Conservation (phyloP, 805 yeast genomes). For the Priceomyces castillae region DNA sequence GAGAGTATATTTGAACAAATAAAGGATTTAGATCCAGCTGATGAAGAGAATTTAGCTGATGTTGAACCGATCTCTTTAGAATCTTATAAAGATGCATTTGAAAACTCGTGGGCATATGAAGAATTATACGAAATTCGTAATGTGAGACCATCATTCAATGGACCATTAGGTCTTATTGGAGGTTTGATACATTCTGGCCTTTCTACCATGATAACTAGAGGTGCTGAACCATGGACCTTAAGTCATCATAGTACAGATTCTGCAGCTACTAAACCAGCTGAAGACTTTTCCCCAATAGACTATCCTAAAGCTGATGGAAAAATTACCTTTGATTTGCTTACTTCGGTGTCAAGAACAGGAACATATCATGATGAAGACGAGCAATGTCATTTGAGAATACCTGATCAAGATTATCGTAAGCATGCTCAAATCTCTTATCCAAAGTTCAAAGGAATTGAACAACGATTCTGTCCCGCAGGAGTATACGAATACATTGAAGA, state of each 20-base stretch:
- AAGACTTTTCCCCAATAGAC: constrained; percentile 63
- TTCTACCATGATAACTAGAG: constrained; percentile 73
- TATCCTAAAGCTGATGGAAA: constrained; percentile 97
- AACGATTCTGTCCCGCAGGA: constrained; percentile 96
- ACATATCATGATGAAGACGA: constrained; percentile 95
- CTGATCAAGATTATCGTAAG: constrained; percentile 56
- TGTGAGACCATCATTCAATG: constrained; percentile 85
- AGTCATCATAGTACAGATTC: constrained; percentile 70
- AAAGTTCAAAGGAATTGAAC: constrained; percentile 81
- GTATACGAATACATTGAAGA: constrained; percentile 91
- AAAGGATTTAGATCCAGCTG: constrained; percentile 45
- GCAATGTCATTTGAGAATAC: constrained; percentile 73
- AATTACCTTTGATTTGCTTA: constrained; percentile 84
- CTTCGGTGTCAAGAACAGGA: constrained; percentile 96
- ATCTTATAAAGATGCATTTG: constrained; percentile 61
- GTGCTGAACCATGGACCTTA: constrained; percentile 87
- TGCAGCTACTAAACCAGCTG: constrained; percentile 64
- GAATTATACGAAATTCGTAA: constrained; percentile 86
- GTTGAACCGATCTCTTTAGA: constrained; percentile 43
- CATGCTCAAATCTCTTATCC: constrained; percentile 74
- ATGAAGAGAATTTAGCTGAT: constrained; percentile 39
- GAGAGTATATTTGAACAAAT: constrained; percentile 60
- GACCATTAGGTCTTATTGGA: constrained; percentile 71
- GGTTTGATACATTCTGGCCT: constrained; percentile 85
- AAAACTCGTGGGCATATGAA: constrained; percentile 79